These are phyloP conservation scores for Kwoniella pini DNA, from an alignment of 768 basidiomycete genomes.

Conservation along the genomic window DNA sequence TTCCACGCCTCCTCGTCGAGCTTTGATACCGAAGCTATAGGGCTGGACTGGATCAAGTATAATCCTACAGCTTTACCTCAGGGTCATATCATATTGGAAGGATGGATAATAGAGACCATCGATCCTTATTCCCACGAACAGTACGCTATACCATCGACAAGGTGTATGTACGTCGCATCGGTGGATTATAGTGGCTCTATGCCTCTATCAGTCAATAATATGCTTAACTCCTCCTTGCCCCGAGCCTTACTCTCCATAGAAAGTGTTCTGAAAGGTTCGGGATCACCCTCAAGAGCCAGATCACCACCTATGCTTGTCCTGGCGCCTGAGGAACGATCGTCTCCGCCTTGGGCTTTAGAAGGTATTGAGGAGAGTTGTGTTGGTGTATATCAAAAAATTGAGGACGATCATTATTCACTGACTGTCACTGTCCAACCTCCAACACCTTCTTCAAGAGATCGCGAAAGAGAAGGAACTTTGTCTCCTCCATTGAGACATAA, in stretches of 20 bases:
- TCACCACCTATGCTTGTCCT: conserved; percentile 64
- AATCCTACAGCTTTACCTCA: conserved; percentile 74
- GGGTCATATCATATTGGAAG: conserved; percentile 82
- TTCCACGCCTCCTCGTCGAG: conserved; percentile 78
- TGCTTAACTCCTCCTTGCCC: conserved; percentile 77
- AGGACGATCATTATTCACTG: conserved; percentile 37
- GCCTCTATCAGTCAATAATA: conserved; percentile 78
- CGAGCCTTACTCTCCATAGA: conserved; percentile 73
- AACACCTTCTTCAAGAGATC: background rate
- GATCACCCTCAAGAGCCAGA: conserved; percentile 68
- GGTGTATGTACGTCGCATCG: conserved; percentile 79
- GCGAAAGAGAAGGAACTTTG: conserved; percentile 29
- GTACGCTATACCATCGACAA: conserved; percentile 88
- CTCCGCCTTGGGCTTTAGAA: conserved; percentile 45
- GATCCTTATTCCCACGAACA: conserved; percentile 94
- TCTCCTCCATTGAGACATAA: conserved; percentile 30
- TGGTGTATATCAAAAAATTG: conserved; percentile 35
- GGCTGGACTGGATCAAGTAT: conserved; percentile 65
- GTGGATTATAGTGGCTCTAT: conserved; percentile 84
- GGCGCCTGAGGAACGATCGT: conserved; percentile 29
- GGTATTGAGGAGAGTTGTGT: conserved; percentile 34
- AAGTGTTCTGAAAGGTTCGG: conserved; percentile 66
- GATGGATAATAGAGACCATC: conserved; percentile 93
- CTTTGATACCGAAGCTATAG: conserved; percentile 63
- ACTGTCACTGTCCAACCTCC: conserved; percentile 40